Conservation (phyloP, 345 rosid genomes). For the Limnanthes douglasii region DNA sequence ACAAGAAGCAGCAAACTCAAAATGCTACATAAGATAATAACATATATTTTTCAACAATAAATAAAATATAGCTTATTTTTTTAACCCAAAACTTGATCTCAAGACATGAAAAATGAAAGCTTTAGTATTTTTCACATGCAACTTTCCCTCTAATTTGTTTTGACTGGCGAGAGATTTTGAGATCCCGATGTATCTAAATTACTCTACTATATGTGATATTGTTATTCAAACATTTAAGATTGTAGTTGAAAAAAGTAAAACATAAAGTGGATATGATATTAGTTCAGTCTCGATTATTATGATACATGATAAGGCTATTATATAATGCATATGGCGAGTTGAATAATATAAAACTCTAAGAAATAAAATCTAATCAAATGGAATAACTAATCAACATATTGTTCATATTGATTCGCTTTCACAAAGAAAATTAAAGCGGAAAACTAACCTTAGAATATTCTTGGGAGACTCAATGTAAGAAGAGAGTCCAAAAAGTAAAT, state of each 20-base stretch:
- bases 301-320: conserved; percentile 62
- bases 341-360: conserved; percentile 40
- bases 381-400: conserved; percentile 1
- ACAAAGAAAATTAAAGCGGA: neutral
- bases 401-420: conserved; percentile 1
- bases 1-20: conserved; percentile 6
- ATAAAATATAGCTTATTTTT: conserved; percentile 30
- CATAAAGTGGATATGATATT: conserved; percentile 57
- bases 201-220: conserved; percentile 50
- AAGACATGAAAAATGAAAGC: conserved; percentile 60
- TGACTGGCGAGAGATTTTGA: conserved; percentile 24
- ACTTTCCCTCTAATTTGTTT: conserved; percentile 52
- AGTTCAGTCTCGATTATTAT: conserved; percentile 57
- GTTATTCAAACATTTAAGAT: conserved; percentile 49
- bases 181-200: conserved; percentile 46
- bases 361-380: neutral
- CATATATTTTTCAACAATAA: conserved; percentile 5
- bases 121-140: conserved; percentile 26
- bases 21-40: neutral
- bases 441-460: conserved; percentile 39
- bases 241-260: conserved; percentile 66
- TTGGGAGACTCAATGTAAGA: conserved; percentile 30
- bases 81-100: conserved; percentile 68
- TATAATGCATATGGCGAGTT: conserved; percentile 24
- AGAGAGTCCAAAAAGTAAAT: conserved; percentile 39